phyloP scores from a whole-genome alignment of 2,329 filamentous ascomycete genomes.

The Epichloe brachyelytri region DNA sequence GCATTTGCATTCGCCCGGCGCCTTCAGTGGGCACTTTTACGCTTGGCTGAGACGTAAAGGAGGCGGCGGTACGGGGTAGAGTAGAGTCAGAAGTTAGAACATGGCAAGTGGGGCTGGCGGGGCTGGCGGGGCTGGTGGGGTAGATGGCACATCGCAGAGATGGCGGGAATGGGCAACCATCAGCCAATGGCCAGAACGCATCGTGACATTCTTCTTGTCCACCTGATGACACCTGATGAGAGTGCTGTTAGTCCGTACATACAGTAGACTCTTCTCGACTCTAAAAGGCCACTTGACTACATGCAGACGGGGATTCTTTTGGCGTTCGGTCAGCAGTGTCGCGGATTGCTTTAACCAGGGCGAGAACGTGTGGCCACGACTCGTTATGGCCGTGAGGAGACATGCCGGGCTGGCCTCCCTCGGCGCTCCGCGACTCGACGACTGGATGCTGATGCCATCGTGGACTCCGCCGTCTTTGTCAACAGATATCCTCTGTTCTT shows the following conservation, averaged over 20 bases:
- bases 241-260: too few species aligned
- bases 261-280: background rate
- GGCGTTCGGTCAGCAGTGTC: background rate
- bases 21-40: background rate
- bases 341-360: background rate
- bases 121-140: background rate
- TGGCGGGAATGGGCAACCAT: constrained; percentile 1
- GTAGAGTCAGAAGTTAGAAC: background rate
- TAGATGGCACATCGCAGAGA: background rate
- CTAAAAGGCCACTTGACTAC: background rate
- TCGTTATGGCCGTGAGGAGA: constrained; percentile 1
- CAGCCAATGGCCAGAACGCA: background rate
- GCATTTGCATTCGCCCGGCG: background rate
- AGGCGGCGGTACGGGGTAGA: background rate
- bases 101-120: background rate
- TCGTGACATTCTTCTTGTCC: constrained; percentile 5
- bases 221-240: background rate
- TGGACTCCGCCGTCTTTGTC: background rate
- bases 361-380: background rate
- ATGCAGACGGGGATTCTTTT: background rate
- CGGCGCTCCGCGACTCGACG: background rate
- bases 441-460: background rate
- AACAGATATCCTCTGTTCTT: too few species aligned
- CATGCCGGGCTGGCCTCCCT: background rate
- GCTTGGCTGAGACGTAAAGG: background rate